These are phyloP conservation scores for Gossypium schwendimanii DNA, from an alignment of 441 rosid genomes.

Conservation along the genomic window DNA sequence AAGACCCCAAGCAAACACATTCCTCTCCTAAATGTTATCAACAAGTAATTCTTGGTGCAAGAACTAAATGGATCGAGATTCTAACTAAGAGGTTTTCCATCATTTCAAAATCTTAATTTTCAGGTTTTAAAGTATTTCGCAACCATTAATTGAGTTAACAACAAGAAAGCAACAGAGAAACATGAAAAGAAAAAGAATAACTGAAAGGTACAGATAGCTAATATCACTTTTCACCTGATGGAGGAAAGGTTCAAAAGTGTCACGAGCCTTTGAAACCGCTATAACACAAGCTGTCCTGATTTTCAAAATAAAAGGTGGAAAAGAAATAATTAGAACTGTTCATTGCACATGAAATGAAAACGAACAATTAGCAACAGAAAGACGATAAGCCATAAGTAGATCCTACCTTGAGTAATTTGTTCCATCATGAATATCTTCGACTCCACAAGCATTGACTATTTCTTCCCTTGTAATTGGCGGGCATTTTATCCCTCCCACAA, in stretches of 20 bases:
- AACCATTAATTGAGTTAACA: slow-evolving; percentile 5
- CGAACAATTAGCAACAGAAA: slow-evolving; percentile 7
- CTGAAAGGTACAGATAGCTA: neutral
- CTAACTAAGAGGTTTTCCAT: neutral
- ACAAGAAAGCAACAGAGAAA: slow-evolving; percentile 4
- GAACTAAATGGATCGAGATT: neutral
- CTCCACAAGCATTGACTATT: slow-evolving; percentile 96
- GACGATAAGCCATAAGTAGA: slow-evolving; percentile 10
- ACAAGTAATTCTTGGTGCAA: neutral
- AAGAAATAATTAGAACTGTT: neutral
- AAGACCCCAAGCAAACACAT: slow-evolving; percentile 5
- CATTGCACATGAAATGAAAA: neutral
- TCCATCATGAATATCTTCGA: slow-evolving; percentile 97
- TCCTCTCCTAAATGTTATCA: neutral
- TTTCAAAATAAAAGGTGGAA: slow-evolving; percentile 17
- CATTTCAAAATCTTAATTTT: neutral
- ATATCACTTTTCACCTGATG: slow-evolving; percentile 51
- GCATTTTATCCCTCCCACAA: slow-evolving; percentile 88
- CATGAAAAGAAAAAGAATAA: neutral
- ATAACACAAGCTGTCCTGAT: slow-evolving; percentile 93
- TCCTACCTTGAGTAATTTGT: slow-evolving; percentile 86
- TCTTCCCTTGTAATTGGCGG: slow-evolving; percentile 92
- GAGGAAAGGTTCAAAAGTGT: slow-evolving; percentile 91
- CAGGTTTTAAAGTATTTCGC: neutral
- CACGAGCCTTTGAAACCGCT: slow-evolving; percentile 96